Evolutionary conservation across 2,329 filamentous ascomycete genomes (phyloP), one percentile per base, ranked within the genome.

Genomic region (Paraconiothyrium sp.): DNA sequence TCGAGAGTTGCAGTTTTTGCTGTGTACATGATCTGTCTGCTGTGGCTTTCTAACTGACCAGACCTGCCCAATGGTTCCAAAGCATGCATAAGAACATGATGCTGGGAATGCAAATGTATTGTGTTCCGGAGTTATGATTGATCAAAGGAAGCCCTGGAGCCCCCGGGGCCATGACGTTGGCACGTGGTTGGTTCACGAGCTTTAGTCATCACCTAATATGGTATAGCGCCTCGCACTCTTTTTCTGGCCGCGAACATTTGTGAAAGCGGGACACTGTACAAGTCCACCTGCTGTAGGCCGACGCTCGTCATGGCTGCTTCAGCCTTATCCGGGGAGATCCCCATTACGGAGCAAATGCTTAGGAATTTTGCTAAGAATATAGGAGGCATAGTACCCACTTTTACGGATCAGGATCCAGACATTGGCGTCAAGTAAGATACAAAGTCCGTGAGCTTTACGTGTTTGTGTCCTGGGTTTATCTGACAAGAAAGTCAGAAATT

Each of bases 391-490:
- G 57, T 76, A 35, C 71, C 73, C 14, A 67, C 66, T 41, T 72
- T 76, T 54, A 63, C 60, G 51, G 67, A 69, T 52, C 62, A 65
- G 54, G 70, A 76, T 35, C 61, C 69, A 55, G 64, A 58, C 52
- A 63, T 57, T 62, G 72, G 71, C 61, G 70, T 76, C 64, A 78
- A 76, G 76, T 78, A 78, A 78, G 76, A 68, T 60, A 55, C 73
- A 69, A 73, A 75, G 74, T 76, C 73, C 69, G 75, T 78, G 73
- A 68, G 64, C 55, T 72, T 72, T 50, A 34, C 54, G 61, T 55
- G 64, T 67, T 66, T 49, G 27, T 16, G 13, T 39, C 24, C 55
- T 7, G 58, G 58, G 57, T 56, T 24, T 55, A 32, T 57, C 73
- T 78, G 48, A 76, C 60, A 13, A 10, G 20, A 4, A 30, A n/a